phyloP scores from a whole-genome alignment of 495 filamentous ascomycete species.

The Stereocaulon alpinum region DNA sequence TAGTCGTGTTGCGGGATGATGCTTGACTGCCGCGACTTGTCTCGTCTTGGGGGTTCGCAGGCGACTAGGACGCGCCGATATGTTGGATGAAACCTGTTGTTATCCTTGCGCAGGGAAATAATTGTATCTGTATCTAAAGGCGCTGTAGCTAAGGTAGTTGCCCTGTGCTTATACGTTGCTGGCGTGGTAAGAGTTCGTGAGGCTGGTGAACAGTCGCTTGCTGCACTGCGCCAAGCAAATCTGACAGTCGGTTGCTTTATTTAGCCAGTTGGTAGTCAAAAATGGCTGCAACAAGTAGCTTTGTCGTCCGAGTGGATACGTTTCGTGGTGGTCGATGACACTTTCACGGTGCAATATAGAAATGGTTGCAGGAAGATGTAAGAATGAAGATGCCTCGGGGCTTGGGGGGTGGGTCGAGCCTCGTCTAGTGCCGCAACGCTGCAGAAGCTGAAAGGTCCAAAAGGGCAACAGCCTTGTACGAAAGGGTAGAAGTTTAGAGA shows the following conservation, averaged over 20 bases:
- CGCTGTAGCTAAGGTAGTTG: neutral
- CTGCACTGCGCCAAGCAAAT: neutral
- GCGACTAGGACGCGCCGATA: constrained; percentile 4
- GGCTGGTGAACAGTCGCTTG: constrained; percentile 2
- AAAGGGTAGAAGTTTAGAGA: neutral
- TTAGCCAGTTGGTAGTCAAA: neutral
- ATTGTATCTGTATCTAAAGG: neutral
- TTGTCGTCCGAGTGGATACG: neutral
- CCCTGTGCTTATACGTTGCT: neutral
- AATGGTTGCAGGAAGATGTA: neutral
- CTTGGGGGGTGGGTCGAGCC: neutral
- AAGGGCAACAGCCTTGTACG: neutral
- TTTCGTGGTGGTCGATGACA: neutral
- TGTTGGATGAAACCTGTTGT: constrained; percentile 1
- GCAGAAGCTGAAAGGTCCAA: constrained; percentile 1
- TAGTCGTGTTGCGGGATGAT: neutral
- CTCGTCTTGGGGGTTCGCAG: neutral
- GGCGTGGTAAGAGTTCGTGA: constrained; percentile 1
- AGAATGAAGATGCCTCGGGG: constrained; percentile 2
- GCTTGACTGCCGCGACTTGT: neutral
- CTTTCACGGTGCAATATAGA: neutral
- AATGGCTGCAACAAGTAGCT: neutral
- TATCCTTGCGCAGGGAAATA: neutral
- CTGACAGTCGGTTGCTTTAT: constrained; percentile 6
- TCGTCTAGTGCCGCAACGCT: constrained; percentile 5